Evolutionary conservation across 2,329 filamentous ascomycete genomes (phyloP).

Genomic region (Aspergillus fumigatiaffinis): DNA sequence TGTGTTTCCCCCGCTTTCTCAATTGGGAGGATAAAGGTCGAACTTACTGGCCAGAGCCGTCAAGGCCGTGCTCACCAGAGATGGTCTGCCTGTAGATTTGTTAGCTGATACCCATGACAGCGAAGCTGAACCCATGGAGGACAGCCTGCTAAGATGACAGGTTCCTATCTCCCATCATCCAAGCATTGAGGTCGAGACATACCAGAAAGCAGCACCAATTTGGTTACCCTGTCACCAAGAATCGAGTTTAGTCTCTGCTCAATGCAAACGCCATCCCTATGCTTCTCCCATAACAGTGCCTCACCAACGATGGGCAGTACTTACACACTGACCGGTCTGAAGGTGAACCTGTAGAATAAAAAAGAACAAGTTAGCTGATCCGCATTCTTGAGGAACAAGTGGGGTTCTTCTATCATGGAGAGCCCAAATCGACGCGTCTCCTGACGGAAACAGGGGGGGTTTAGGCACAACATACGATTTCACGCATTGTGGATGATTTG

Average conservation of each 20-base stretch:
- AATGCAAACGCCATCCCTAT: not conserved
- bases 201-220: slow-evolving; percentile 99
- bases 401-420: slow-evolving; percentile 27
- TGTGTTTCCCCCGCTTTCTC: not conserved
- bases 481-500: slow-evolving; percentile 58
- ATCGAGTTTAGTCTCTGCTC: slow-evolving; percentile 17
- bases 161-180: not conserved
- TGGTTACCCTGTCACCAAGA: slow-evolving; percentile 77
- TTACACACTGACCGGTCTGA: slow-evolving; percentile 98
- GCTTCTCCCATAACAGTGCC: not conserved
- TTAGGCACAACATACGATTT: slow-evolving; percentile 55
- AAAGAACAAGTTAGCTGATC: slow-evolving; percentile 31
- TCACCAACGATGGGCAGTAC: slow-evolving; percentile 31
- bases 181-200: slow-evolving; percentile 31
- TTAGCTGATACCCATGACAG: slow-evolving; percentile 32
- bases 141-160: not conserved
- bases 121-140: not conserved
- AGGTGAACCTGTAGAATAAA: slow-evolving; percentile 75
- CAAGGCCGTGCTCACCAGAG: slow-evolving; percentile 88
- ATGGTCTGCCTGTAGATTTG: slow-evolving; percentile 63
- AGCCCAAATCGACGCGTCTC: slow-evolving; percentile 31
- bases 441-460: not conserved
- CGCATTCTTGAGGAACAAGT: slow-evolving; percentile 25
- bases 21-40: not conserved
- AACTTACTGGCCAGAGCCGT: slow-evolving; percentile 88